Percentiles rank a stretch among this genome's conserved stretches.
phyloP scores from a whole-genome alignment of 139 green algal species.

The Chlorella sp. region DNA sequence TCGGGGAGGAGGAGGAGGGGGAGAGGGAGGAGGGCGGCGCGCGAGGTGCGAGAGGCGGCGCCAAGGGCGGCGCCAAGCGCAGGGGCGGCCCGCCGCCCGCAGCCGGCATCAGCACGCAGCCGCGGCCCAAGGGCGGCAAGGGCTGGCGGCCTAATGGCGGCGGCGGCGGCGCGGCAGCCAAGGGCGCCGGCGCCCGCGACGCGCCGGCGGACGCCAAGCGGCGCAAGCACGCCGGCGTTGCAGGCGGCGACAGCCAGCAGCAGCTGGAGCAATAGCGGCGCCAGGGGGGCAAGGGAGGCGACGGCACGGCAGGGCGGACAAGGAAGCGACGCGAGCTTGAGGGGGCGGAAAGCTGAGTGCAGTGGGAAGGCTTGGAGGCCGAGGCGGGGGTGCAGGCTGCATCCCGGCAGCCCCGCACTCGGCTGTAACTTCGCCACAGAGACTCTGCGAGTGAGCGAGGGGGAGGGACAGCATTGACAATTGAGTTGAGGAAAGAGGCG shows the following conservation, averaged over 20 bases:
- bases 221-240: too few species aligned
- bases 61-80: too few species aligned
- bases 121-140: not conserved
- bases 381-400: not conserved
- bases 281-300: not conserved
- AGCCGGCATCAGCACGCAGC: conserved; percentile 24
- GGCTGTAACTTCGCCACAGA: too few species aligned
- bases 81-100: not conserved
- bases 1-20: not conserved
- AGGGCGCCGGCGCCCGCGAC: too few species aligned
- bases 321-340: too few species aligned
- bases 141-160: not conserved
- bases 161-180: too few species aligned
- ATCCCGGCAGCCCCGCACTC: not conserved
- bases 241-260: too few species aligned
- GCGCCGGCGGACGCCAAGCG: too few species aligned
- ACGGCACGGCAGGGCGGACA: not conserved
- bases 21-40: not conserved
- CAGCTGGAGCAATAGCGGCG: not conserved
- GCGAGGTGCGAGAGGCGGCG: conserved; percentile 4
- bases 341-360: too few species aligned
- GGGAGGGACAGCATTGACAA: too few species aligned
- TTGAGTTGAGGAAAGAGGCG: too few species aligned
- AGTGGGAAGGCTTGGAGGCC: not conserved
- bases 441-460: too few species aligned